Base-by-base conservation (phyloP, 352 stramenopile species). In the Nothophytophthora sp. region DNA sequence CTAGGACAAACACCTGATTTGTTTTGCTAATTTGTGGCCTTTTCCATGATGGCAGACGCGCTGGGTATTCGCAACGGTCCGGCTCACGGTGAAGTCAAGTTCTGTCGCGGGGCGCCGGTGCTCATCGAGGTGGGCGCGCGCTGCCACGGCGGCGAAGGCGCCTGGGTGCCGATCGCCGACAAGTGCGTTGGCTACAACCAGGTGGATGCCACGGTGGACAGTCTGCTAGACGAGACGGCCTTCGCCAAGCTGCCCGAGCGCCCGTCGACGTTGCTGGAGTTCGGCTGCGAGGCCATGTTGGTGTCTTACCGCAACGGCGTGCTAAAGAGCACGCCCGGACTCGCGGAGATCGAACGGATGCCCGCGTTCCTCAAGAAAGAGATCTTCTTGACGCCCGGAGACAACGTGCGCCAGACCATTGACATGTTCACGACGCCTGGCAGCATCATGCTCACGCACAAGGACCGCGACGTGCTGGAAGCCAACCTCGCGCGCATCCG, bases 61-160 rank as follows among this genome's bases (percentile, higher is more conserved):
- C 43, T 95, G 46, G 81, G 84, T 15, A 81, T 95, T 44, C 67
- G 66, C 32, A 85, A 92, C 34, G 84, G 84, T 15, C 81, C 84
- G 12, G 84, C 77, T 3, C 81, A 95, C 47, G 81, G 84, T 40
- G 84, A 95, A 48, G 84, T 95, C 24, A 95, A 95, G 57, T 89
- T 95, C 51, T 95, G 84, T 54, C 71, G 69, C 22, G 79, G 82
- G 2, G 75, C 80, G 0, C 94, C 93, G 0, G 96, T 97, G 55
- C 72, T 99, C 19, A 97, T 99, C 20, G 95, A 98, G 63, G 95
- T 98, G 39, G 96, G 96, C 36, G 94, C 94, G 33, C 87, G 96
- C n/a, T 97, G 91, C 62, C 95, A 98, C 63, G 96, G 95, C 18
- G 96, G 92, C 19, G 93, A 99, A 78, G 95, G 93, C 39, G 95